phyloP scores from a whole-genome alignment of 2,329 filamentous ascomycete genomes.

The Fusarium sp. region DNA sequence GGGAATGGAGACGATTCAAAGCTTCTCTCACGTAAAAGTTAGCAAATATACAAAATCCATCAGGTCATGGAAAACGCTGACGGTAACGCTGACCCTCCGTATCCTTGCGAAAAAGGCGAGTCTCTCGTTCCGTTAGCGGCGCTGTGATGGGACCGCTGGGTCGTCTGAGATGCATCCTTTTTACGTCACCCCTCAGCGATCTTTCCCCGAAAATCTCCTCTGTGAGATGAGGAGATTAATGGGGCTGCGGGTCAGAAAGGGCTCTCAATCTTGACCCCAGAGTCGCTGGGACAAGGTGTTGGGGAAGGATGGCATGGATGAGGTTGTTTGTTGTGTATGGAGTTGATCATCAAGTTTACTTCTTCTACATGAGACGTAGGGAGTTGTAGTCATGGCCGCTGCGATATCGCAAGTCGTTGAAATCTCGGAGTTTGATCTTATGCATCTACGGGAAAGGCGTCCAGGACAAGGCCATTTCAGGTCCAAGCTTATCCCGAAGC shows the following conservation, averaged over 20 bases:
- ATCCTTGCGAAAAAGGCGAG: background rate
- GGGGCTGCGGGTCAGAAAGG: background rate
- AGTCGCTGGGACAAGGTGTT: background rate
- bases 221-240: slow-evolving; percentile 2
- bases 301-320: background rate
- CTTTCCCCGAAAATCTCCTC: slow-evolving; percentile 20
- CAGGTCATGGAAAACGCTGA: slow-evolving; percentile 29
- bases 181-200: slow-evolving; percentile 38
- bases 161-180: slow-evolving; percentile 7
- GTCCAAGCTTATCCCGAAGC: background rate
- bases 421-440: background rate
- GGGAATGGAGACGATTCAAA: slow-evolving; percentile 1
- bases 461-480: background rate
- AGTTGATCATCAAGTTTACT: background rate
- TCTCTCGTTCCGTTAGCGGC: background rate
- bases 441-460: background rate
- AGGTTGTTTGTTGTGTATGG: background rate
- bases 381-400: background rate
- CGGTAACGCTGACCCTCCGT: slow-evolving; percentile 1
- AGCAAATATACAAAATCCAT: slow-evolving; percentile 31
- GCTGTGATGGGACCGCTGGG: background rate
- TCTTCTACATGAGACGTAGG: background rate
- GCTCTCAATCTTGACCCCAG: background rate
- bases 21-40: slow-evolving; percentile 39
- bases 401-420: background rate